Base-by-base conservation (phyloP, 2,329 filamentous ascomycete genomes). In the Sclerotinia borealis region DNA sequence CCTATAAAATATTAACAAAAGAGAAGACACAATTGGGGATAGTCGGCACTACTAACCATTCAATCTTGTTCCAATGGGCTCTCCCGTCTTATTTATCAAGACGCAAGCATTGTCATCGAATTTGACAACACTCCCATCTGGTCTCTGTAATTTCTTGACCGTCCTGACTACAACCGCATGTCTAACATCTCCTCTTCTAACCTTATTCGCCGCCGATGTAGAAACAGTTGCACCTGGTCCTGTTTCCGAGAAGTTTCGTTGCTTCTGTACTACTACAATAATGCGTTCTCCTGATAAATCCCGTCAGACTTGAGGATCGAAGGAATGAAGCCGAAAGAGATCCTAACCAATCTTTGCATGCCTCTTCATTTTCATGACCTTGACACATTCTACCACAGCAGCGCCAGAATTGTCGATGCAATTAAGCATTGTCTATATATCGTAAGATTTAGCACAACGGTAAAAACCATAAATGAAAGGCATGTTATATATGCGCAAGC, bases 91-190 rank as follows among this genome's bases (percentile, higher is more conserved):
- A 80, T 96, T 98, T 77, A 99, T 90, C 70, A 99, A 81, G 51
- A 99, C 95, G 76, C 95, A 99, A 54, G 95, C 95, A 77, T 99
- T 99, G 79, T 99, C 95, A 78, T 96, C 95, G 76, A 99, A 99
- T 70, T 88, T 88, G 69, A 99, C 88, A 52, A 95, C 87, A 74
- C 89, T 93, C 59, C 95, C 95, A 79, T 99, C 95, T 37, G 86
- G 85, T 67, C 95, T 84, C 77, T 95, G 91, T 66, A 90, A 85
- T 78, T 93, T 89, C 80, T 98, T 96, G 72, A 81, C 86, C 43
- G 93, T 96, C 68, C 95, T 90, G 64, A 99, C 96, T 31, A 99
- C 87, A 50, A 99, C 92, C 25, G 95, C 95, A 77, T 99, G 95
- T 68, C 93, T 87, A 71, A 99, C 96, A 78, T 99, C 95, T 71